Evolutionary conservation across 2,329 filamentous ascomycete genomes (phyloP).

Genomic region (Sarocladium brachiariae): DNA sequence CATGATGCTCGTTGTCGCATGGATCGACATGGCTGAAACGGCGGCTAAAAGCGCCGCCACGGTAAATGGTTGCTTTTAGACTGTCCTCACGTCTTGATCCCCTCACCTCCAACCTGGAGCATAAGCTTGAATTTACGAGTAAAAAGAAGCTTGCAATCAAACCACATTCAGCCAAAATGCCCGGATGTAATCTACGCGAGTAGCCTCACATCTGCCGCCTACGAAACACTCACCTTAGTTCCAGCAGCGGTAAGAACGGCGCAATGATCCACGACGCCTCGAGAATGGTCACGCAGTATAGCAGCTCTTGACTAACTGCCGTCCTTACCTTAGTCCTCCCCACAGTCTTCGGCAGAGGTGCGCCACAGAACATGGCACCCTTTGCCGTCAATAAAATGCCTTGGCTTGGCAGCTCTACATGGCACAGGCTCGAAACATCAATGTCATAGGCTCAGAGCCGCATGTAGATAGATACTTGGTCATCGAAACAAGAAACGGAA

Average conservation of each 20-base stretch:
- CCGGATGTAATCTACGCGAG: background rate
- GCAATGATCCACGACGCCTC: slow-evolving; percentile 3
- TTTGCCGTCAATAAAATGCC: background rate
- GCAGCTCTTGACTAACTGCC: background rate
- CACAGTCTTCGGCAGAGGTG: background rate
- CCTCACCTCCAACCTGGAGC: background rate
- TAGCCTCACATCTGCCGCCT: background rate
- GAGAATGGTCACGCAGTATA: background rate
- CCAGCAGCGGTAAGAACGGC: background rate
- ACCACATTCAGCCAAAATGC: background rate
- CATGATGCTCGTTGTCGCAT: slow-evolving; percentile 1
- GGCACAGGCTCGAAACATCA: background rate
- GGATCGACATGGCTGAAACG: slow-evolving; percentile 7
- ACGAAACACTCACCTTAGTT: background rate
- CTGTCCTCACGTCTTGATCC: too few relatives aligned
- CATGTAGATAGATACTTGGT: background rate
- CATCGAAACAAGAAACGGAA: background rate
- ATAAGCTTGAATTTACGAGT: slow-evolving; percentile 3
- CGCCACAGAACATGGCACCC: background rate
- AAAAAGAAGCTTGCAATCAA: slow-evolving; percentile 8
- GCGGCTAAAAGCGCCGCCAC: slow-evolving; percentile 4
- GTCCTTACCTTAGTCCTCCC: background rate
- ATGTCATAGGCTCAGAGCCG: background rate
- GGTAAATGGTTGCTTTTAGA: background rate
- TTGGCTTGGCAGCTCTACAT: background rate